These are phyloP conservation scores for Apiospora rasikravindrae DNA, from an alignment of 2,329 filamentous ascomycete species.

Conservation along the genomic window DNA sequence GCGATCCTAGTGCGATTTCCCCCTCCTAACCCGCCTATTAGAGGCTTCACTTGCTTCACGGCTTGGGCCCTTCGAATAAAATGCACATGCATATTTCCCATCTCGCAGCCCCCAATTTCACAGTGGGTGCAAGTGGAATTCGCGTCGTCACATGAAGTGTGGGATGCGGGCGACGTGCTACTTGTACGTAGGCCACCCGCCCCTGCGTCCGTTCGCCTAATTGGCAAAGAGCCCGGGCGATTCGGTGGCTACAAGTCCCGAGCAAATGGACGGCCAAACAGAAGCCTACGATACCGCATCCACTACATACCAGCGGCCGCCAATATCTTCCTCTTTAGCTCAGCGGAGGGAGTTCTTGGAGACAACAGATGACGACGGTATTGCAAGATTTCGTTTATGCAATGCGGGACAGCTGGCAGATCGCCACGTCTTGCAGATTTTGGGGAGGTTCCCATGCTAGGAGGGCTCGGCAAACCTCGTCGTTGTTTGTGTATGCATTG, in stretches of 20 bases:
- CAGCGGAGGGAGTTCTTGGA: neutral
- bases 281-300: neutral
- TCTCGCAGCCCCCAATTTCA: too few relatives aligned
- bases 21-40: neutral
- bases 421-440: slow-evolving; percentile 24
- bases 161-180: too few relatives aligned
- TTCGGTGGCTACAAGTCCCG: neutral
- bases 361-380: neutral
- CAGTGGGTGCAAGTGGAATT: neutral
- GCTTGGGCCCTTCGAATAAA: too few relatives aligned
- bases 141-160: neutral
- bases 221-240: neutral
- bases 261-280: neutral
- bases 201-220: neutral
- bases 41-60: neutral
- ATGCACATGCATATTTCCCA: too few relatives aligned
- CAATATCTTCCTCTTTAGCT: neutral
- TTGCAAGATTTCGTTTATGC: slow-evolving; percentile 38
- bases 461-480: slow-evolving; percentile 4
- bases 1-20: neutral
- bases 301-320: neutral
- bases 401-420: slow-evolving; percentile 43
- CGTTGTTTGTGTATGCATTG: neutral
- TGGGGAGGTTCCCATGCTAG: neutral
- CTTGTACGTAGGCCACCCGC: neutral